Percentiles rank a stretch among this genome's conserved stretches.
Conservation (phyloP, 148 eudicot genomes). For the Pouteria glomerata region DNA sequence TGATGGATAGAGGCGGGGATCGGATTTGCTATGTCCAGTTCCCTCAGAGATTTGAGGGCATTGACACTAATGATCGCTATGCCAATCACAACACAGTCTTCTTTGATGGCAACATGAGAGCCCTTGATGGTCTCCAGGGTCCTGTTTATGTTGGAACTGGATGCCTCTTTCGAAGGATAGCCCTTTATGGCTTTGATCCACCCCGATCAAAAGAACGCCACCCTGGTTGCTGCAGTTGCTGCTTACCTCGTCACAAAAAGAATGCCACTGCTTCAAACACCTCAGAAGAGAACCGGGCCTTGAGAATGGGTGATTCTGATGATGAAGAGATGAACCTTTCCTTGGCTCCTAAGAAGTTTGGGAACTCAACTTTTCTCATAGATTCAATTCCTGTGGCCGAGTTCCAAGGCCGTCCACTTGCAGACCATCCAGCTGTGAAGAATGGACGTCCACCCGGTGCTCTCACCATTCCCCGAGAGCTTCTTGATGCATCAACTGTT, state of each 20-base stretch:
- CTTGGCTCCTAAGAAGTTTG: constrained; percentile 68
- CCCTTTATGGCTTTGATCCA: constrained; percentile 89
- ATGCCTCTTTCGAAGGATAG: constrained; percentile 78
- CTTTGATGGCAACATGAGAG: constrained; percentile 92
- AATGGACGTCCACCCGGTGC: constrained; percentile 93
- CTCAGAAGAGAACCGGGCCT: constrained; percentile 63
- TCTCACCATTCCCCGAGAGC: constrained; percentile 68
- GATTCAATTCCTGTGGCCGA: constrained; percentile 87
- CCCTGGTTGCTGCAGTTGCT: constrained; percentile 56
- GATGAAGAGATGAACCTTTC: constrained; percentile 75
- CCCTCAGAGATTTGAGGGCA: constrained; percentile 84
- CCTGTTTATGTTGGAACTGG: constrained; percentile 96
- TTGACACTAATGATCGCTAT: constrained; percentile 83
- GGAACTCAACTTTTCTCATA: constrained; percentile 67
- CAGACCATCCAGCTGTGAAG: constrained; percentile 87
- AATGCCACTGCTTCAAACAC: constrained; percentile 5
- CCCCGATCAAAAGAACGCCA: constrained; percentile 72
- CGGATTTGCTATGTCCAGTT: constrained; percentile 82
- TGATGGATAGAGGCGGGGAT: constrained; percentile 93
- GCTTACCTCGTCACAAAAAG: constrained; percentile 52
- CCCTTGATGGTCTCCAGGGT: constrained; percentile 92
- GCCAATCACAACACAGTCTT: constrained; percentile 93
- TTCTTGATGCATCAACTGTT: constrained; percentile 72
- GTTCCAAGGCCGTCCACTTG: constrained; percentile 84
- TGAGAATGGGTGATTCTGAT: constrained; percentile 74